Evolutionary conservation across 2,329 filamentous ascomycete species (phyloP), one percentile per base, ranked within the genome.

Genomic region (Cladosporium sphaerospermum): DNA sequence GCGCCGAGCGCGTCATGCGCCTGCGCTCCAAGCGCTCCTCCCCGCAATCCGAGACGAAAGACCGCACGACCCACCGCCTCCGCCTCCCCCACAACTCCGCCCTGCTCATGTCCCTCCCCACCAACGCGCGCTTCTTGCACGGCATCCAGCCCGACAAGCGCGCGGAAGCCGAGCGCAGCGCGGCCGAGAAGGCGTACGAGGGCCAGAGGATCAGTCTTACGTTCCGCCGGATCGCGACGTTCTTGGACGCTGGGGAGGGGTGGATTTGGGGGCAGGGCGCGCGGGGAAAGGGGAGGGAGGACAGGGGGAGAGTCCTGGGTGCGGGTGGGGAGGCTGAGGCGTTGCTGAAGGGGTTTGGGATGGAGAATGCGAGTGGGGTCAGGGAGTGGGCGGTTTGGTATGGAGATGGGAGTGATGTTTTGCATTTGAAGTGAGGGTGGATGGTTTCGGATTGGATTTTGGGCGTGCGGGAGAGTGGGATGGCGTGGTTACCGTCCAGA

Each of bases 191-290:
- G 39, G 86, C 87, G 0, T 89, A 81, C 63, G 75, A 74, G 5
- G 87, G 90, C 6, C 83, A 84, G 44, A 86, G 93, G 44, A 96
- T 99, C 66, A 95, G 88, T 45, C 77, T 99, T 34, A 99, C 93
- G 0, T 97, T 99, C 67, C 80, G 93, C 42, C 78, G 82, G 19
- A 96, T 99, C 58, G 89, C 84, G 2, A 99, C 93, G 0, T 97
- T 89, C 64, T 71, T 96, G 42, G 77, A 85, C 61, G 73, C 75
- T 3, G 75, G 81, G n/a, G 76, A 80, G 37, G 75, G 75, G 31
- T 72, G 72, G 2, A 95, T 99, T 52, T 97, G 91, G 92, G 93
- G 93, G 11, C 91, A 96, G 69, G 93, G 93, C 2, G 92, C 91
- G 0, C 82, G 79, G 0, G 75, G 74, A 6, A 95, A 96, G 71